Evolutionary conservation across 139 green algal genomes (phyloP), one percentile per base, ranked within the genome.

Genomic region (Gonium pectorale): DNA sequence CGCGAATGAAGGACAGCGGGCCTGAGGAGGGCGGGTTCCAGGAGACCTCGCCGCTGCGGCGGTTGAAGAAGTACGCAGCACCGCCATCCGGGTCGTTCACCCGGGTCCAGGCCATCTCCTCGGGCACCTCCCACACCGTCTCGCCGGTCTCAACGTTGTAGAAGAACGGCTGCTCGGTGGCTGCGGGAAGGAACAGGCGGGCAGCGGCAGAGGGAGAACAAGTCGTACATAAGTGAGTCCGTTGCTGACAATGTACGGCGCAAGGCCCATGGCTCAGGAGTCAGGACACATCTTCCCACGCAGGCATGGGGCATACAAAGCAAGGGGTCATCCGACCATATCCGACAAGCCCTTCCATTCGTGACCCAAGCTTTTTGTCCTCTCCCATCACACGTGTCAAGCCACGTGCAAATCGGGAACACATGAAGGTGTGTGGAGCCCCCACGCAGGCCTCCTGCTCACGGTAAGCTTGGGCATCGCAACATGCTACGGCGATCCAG

Each of bases 61-160:
- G 43, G 70, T 79, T 64, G 70, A 43, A 60, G 49, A 66, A 79
- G 70, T 51, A 79, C 24, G 11, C 17, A 27, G 46, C 70, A 1
- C 46, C 33, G 33, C 49, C 70, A 21, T 35, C 33, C 29, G 41
- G 17, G 7, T 78, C 68, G 33, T 33, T 41, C 43, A 62, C 24
- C 49, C 31, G 38, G 7, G 51, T 46, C 85, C 85, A 89, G 27
- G 77, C 85, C 40, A 89, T 27, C 15, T 89, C 85, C 24, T 68
- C 67, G 41, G 85, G 85, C 44, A 40, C 35, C 31, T 86, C 78
- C 85, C 85, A 89, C 3, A 46, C 52, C 8, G 7, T 63, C 59
- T 82, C 77, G 29, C 85, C 85, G 43, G 59, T 83, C 44, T 67
- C 68, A 0, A 89, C 52, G 46, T 89, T 89, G 77, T 72, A 86